Evolutionary conservation across 108 stramenopile species (phyloP).

Genomic region (Nitzschia palea): DNA sequence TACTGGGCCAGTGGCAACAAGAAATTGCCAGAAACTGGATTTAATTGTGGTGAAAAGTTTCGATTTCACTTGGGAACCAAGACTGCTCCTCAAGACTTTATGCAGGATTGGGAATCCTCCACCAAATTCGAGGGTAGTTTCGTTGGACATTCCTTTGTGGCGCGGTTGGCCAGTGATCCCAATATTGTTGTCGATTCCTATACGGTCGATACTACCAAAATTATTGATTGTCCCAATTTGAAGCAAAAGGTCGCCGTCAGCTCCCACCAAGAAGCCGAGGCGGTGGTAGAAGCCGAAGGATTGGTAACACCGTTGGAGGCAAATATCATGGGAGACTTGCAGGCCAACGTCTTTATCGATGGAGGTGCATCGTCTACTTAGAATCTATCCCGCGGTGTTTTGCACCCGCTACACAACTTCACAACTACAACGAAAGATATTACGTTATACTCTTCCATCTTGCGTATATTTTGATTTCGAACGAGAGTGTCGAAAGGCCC

Average conservation of each 20-base stretch:
- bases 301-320: background rate
- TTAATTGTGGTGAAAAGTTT: slow-evolving; percentile 42
- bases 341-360: too few relatives aligned
- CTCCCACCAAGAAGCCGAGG: slow-evolving; percentile 8
- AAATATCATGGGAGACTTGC: background rate
- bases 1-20: slow-evolving; percentile 33
- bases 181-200: slow-evolving; percentile 34
- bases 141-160: slow-evolving; percentile 49
- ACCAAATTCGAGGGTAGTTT: slow-evolving; percentile 51
- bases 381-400: too few relatives aligned
- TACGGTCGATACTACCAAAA: slow-evolving; percentile 34
- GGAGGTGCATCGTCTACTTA: too few relatives aligned
- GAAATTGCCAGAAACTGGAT: slow-evolving; percentile 26
- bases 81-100: slow-evolving; percentile 34
- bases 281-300: slow-evolving; percentile 5
- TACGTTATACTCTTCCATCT: too few relatives aligned
- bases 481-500: too few relatives aligned
- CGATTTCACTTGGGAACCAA: slow-evolving; percentile 54
- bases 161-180: slow-evolving; percentile 37
- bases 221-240: slow-evolving; percentile 46
- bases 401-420: too few relatives aligned
- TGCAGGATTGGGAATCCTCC: slow-evolving; percentile 41
- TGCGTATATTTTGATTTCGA: too few relatives aligned
- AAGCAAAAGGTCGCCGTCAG: slow-evolving; percentile 12
- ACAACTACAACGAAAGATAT: too few relatives aligned